Evolutionary conservation across 2,329 filamentous ascomycete species (phyloP).

Genomic region (Aspergillus texensis): DNA sequence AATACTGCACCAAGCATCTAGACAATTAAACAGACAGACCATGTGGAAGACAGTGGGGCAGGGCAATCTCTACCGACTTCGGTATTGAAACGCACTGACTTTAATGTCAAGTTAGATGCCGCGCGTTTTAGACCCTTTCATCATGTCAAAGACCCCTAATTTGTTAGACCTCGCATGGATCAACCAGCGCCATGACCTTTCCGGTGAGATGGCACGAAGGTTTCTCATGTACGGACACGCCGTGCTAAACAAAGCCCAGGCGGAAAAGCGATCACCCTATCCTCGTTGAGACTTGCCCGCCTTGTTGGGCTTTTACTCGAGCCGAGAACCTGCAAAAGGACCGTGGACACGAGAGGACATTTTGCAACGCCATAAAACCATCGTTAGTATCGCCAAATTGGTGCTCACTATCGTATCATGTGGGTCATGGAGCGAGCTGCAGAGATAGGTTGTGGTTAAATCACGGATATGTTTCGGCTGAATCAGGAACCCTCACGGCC

Average conservation of each 20-base stretch:
- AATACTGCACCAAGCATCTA: slow-evolving; percentile 2
- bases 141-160: slow-evolving; percentile 10
- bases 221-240: not conserved
- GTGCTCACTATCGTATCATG: slow-evolving; percentile 1
- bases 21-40: slow-evolving; percentile 13
- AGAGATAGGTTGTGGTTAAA: not conserved
- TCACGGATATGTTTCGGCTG: not conserved
- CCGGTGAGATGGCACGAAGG: slow-evolving; percentile 15
- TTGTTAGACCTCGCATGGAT: slow-evolving; percentile 17
- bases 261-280: not conserved
- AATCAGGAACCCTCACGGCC: slow-evolving; percentile 4
- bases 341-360: slow-evolving; percentile 4
- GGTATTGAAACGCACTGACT: slow-evolving; percentile 15
- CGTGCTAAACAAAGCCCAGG: not conserved
- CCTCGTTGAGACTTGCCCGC: not conserved
- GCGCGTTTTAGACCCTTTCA: slow-evolving; percentile 29
- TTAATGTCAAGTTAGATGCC: slow-evolving; percentile 11
- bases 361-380: not conserved
- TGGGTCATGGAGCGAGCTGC: not conserved
- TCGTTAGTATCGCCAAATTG: not conserved
- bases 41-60: slow-evolving; percentile 26
- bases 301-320: not conserved
- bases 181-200: slow-evolving; percentile 15
- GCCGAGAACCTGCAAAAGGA: slow-evolving; percentile 11
- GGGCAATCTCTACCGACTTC: slow-evolving; percentile 14